Percentiles rank a stretch among this genome's conserved stretches.
phyloP scores from a whole-genome alignment of 371 early-diverging fungal species.

The Syncephalastrum contaminatum region DNA sequence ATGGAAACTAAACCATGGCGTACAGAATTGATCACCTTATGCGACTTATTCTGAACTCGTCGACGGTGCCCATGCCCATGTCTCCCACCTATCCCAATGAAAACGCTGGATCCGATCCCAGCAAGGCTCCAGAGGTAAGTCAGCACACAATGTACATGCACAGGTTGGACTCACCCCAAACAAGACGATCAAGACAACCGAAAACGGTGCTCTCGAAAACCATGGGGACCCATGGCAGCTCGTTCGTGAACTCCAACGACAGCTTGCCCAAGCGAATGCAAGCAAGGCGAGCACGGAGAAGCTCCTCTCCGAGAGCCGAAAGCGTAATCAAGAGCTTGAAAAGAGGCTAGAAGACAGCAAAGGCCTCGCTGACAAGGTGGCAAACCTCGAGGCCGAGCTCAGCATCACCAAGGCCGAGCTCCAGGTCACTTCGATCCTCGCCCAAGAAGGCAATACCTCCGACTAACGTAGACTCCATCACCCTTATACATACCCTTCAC shows the following conservation, averaged over 20 bases:
- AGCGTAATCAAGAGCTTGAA: conserved; percentile 16
- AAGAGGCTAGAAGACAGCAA: conserved; percentile 23
- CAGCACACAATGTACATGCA: neutral
- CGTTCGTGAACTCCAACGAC: conserved; percentile 23
- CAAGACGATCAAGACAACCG: conserved; percentile 3
- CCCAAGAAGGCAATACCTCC: conserved; percentile 11
- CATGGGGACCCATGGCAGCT: conserved; percentile 27
- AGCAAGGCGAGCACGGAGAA: conserved; percentile 2
- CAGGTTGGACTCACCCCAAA: neutral
- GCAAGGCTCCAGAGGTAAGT: no score
- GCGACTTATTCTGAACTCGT: conserved; percentile 75
- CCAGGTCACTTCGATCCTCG: conserved; percentile 22
- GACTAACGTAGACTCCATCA: no score
- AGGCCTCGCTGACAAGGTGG: conserved; percentile 26
- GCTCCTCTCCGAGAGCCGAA: conserved; percentile 12
- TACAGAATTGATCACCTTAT: conserved; percentile 67
- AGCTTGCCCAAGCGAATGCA: neutral
- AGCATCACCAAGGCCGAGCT: conserved; percentile 39
- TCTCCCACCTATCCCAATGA: neutral
- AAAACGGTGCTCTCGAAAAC: neutral
- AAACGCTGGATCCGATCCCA: neutral
- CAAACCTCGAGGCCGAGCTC: conserved; percentile 41
- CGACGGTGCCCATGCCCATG: conserved; percentile 39
- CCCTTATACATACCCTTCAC: no score
- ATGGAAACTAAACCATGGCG: no score